phyloP scores from a whole-genome alignment of 371 early-diverging fungal genomes.

The Rozella allomycis region DNA sequence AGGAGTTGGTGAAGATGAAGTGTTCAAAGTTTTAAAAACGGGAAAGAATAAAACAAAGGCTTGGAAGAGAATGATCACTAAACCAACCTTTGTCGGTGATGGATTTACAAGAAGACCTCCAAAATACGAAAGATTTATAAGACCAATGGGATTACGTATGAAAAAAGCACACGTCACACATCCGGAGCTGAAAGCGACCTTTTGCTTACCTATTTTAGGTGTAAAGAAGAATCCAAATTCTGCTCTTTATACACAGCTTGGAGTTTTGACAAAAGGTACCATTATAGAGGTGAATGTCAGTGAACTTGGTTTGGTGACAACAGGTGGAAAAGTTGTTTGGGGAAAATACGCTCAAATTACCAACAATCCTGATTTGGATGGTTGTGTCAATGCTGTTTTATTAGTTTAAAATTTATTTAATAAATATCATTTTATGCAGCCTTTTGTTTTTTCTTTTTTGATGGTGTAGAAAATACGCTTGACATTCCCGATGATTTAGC shows the following conservation, averaged over 20 bases:
- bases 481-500: no score
- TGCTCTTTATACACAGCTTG: conserved; percentile 92
- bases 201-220: conserved; percentile 92
- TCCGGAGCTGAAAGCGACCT: conserved; percentile 96
- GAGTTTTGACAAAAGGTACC: conserved; percentile 98
- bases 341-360: conserved; percentile 86
- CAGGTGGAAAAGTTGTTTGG: conserved; percentile 98
- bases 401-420: conserved; percentile 12
- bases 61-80: conserved; percentile 99
- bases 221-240: conserved; percentile 99
- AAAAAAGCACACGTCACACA: conserved; percentile 99
- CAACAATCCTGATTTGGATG: conserved; percentile 89
- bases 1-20: conserved; percentile 97
- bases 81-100: conserved; percentile 98
- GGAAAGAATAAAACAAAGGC: conserved; percentile 88
- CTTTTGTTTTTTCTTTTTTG: no score
- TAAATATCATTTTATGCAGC: no score
- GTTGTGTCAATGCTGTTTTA: conserved; percentile 35
- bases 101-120: conserved; percentile 99
- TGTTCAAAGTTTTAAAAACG: conserved; percentile 92
- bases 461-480: no score
- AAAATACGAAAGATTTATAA: conserved; percentile 98
- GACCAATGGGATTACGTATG: conserved; percentile 96
- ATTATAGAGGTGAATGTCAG: conserved; percentile 93
- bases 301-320: conserved; percentile 95